Evolutionary conservation across 2,329 filamentous ascomycete genomes (phyloP).

Genomic region (Endoconidiophora polonica): DNA sequence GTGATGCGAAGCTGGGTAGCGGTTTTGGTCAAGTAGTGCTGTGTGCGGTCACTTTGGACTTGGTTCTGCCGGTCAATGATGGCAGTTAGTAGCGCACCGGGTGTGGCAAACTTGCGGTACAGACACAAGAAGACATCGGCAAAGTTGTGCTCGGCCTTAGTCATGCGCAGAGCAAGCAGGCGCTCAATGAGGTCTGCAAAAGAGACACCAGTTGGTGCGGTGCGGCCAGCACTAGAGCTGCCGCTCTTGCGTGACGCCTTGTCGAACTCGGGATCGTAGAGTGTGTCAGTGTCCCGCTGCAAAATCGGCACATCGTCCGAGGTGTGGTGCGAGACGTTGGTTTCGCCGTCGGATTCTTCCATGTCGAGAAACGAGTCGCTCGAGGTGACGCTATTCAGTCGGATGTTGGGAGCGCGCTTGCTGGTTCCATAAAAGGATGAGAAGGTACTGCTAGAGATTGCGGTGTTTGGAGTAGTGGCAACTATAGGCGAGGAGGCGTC

Average conservation of each 20-base stretch:
- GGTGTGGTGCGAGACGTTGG: constrained; percentile 31
- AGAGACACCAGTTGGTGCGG: constrained; percentile 29
- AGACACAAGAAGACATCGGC: constrained; percentile 76
- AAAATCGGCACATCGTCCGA: constrained; percentile 52
- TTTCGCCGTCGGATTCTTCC: constrained; percentile 54
- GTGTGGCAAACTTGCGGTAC: constrained; percentile 84
- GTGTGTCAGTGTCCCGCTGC: constrained; percentile 47
- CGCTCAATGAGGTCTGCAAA: constrained; percentile 70
- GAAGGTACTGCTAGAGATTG: constrained; percentile 1
- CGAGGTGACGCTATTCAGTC: constrained; percentile 28
- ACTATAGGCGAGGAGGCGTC: not conserved
- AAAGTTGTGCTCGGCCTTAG: constrained; percentile 79
- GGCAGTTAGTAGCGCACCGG: constrained; percentile 57
- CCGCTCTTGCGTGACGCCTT: constrained; percentile 26
- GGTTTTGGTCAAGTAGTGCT: constrained; percentile 59
- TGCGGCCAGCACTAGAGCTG: constrained; percentile 1
- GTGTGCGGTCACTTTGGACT: constrained; percentile 46
- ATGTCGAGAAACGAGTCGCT: constrained; percentile 46
- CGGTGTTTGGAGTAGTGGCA: constrained; percentile 2
- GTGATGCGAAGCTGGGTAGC: constrained; percentile 71
- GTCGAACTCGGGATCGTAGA: constrained; percentile 27
- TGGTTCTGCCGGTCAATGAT: constrained; percentile 63
- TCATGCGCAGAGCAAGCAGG: constrained; percentile 66
- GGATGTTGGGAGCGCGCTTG: constrained; percentile 31
- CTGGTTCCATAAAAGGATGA: constrained; percentile 18